Percentiles rank a stretch among this genome's conserved stretches.
phyloP scores from a whole-genome alignment of 139 green algal species.

The Tetratostichococcus sp. region DNA sequence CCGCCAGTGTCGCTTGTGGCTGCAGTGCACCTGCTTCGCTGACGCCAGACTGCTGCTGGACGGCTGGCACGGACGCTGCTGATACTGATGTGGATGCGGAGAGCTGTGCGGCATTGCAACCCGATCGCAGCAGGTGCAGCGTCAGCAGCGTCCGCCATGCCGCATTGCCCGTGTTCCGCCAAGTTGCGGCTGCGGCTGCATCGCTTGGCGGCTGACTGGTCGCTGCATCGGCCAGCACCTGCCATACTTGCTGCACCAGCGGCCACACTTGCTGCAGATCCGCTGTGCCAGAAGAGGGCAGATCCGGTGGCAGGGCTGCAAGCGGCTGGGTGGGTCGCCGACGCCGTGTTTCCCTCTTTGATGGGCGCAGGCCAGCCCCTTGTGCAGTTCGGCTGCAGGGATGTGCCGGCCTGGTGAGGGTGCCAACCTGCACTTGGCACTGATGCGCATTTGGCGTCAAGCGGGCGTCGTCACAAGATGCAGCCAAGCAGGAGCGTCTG shows the following conservation, averaged over 20 bases:
- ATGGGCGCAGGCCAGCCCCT: too few species aligned
- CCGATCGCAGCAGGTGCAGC: background rate
- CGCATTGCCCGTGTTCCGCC: background rate
- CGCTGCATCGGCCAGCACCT: background rate
- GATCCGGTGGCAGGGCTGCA: background rate
- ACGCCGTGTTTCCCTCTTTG: too few species aligned
- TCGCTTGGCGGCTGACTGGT: background rate
- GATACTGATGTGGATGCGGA: background rate
- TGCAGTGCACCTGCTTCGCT: background rate
- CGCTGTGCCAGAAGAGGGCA: background rate
- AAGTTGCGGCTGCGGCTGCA: background rate
- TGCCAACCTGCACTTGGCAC: too few species aligned
- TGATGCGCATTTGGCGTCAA: too few species aligned
- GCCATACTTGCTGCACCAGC: background rate
- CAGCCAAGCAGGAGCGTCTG: too few species aligned
- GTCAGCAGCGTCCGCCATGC: background rate
- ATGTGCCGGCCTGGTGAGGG: too few species aligned
- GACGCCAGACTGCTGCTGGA: too few species aligned
- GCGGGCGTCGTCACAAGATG: too few species aligned
- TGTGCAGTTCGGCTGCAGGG: too few species aligned
- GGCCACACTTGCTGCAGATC: background rate
- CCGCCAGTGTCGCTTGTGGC: background rate
- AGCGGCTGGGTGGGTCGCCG: too few species aligned
- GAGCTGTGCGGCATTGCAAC: background rate
- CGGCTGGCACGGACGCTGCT: background rate